A percentile compares a stretch with the other conserved stretches of the same genome.
These are phyloP conservation scores for Knoxdaviesia proteae DNA, from an alignment of 2,329 filamentous ascomycete genomes.

Conservation along the genomic window DNA sequence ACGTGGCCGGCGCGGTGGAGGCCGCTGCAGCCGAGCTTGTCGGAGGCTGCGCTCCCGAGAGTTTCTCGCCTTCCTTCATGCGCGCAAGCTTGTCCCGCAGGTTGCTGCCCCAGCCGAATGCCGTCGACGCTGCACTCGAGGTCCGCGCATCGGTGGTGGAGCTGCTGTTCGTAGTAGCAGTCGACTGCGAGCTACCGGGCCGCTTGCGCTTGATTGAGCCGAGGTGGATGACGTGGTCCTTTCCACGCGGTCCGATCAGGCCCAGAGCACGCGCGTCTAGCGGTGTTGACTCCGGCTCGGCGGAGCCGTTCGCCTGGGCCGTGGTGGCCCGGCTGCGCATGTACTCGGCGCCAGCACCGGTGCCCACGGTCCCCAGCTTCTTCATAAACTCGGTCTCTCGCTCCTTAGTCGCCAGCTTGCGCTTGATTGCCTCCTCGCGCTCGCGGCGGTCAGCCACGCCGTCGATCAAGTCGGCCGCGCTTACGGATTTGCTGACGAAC, in stretches of 20 bases:
- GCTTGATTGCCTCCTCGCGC: constrained; percentile 43
- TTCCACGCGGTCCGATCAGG: constrained; percentile 16
- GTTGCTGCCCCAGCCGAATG: constrained; percentile 35
- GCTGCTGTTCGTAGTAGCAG: constrained; percentile 2
- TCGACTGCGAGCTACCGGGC: constrained; percentile 23
- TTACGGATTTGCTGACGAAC: constrained; percentile 29
- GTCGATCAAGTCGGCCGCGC: constrained; percentile 42
- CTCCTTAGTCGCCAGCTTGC: constrained; percentile 43
- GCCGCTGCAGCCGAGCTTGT: too few relatives aligned
- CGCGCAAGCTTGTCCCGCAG: constrained; percentile 33
- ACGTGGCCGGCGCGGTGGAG: too few relatives aligned
- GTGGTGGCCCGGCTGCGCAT: constrained; percentile 19
- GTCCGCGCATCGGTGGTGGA: constrained; percentile 8
- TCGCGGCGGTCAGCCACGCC: constrained; percentile 38
- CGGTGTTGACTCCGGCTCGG: constrained; percentile 20
- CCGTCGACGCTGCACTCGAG: constrained; percentile 8
- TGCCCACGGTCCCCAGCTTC: constrained; percentile 41
- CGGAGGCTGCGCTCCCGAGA: constrained; percentile 9
- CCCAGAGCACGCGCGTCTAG: constrained; percentile 17
- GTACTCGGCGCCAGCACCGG: constrained; percentile 49
- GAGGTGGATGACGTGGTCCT: constrained; percentile 27
- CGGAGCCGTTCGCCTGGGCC: constrained; percentile 2
- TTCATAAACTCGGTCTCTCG: constrained; percentile 53
- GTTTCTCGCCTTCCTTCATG: constrained; percentile 40
- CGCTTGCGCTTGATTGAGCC: constrained; percentile 42